Base-by-base conservation (phyloP, 2,329 filamentous ascomycete species). In the Xylariaceae sp. region DNA sequence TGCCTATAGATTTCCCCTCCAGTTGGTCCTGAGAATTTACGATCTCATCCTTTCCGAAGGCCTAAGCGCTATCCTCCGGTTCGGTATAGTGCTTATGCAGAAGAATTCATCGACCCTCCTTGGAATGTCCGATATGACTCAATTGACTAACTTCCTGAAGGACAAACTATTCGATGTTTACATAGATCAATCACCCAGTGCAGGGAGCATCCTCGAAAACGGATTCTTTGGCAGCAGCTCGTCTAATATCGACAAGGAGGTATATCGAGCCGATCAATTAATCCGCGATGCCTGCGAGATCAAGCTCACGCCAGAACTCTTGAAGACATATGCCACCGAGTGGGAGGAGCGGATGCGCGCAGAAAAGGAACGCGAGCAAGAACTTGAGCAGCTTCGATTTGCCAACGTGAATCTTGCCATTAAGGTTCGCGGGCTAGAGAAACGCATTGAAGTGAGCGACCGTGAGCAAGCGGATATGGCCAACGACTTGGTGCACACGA, bases 191-290 rank as follows among this genome's bases (percentile, higher is more conserved):
- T 83, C 91, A 7, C 94, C 94, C 0, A 95, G 91, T 2, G 86
- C 91, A n/a, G 91, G 86, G 47, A 96, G 91, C 15, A 87, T 99
- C 45, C 81, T 97, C 1, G 94, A 99, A 70, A 95, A 91, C 41
- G 94, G 94, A 13, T 99, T 99, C 77, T 99, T 99, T 67, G 94
- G 94, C 56, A 92, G 87, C 68, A 92, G 90, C 21, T 91, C 89
- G 32, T 85, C 86, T n/a, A 88, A 85, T 61, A 81, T 90, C 12
- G 94, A 99, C 68, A 96, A 96, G 71, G 94, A 96, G 68, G 84
- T 99, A 6, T 99, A 99, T 70, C 86, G 92, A 47, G 94, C 94
- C 15, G 94, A 99, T 69, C 85, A 94, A 63, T 83, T 99, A 56
- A 89, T 99, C 13, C 87, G 88, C 56, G 94, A 99, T 71, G 94